Conservation (phyloP, 805 yeast species). For the Metschnikowia similis region DNA sequence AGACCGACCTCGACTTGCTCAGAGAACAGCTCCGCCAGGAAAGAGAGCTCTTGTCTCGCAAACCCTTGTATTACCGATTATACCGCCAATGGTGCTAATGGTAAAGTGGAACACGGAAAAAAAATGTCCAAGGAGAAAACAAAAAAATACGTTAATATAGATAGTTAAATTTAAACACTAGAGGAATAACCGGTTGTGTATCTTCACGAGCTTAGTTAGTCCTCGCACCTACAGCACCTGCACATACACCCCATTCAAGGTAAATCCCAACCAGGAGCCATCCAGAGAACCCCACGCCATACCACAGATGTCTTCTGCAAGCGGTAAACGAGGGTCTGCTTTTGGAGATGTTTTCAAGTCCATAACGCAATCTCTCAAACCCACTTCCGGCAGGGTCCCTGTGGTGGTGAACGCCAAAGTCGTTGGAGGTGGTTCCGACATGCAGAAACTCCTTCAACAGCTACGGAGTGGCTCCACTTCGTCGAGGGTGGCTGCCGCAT, state of each 20-base stretch:
- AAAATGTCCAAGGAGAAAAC: neutral
- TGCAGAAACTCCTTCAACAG: slow-evolving; percentile 35
- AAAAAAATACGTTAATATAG: neutral
- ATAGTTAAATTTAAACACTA: neutral
- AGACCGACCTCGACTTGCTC: slow-evolving; percentile 51
- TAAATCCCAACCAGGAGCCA: neutral
- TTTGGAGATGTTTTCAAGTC: slow-evolving; percentile 39
- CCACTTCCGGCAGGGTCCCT: slow-evolving; percentile 18
- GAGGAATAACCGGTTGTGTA: too few species aligned
- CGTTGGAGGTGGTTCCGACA: slow-evolving; percentile 42
- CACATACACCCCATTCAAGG: neutral
- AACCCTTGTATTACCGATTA: slow-evolving; percentile 32
- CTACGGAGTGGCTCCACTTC: slow-evolving; percentile 35
- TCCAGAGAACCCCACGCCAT: neutral
- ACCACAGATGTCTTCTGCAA: neutral
- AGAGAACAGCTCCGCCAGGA: slow-evolving; percentile 34
- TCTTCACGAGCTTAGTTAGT: neutral
- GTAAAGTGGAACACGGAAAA: neutral
- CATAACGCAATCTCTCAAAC: slow-evolving; percentile 34
- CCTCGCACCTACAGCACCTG: neutral
- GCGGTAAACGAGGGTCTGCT: slow-evolving; percentile 22
- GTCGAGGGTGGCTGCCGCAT: slow-evolving; percentile 47
- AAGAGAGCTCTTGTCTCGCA: slow-evolving; percentile 22
- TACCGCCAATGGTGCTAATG: slow-evolving; percentile 34
- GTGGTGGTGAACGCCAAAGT: slow-evolving; percentile 37